Conservation (phyloP, 73 alveolate genomes). For the Paraurostyla sp. region DNA sequence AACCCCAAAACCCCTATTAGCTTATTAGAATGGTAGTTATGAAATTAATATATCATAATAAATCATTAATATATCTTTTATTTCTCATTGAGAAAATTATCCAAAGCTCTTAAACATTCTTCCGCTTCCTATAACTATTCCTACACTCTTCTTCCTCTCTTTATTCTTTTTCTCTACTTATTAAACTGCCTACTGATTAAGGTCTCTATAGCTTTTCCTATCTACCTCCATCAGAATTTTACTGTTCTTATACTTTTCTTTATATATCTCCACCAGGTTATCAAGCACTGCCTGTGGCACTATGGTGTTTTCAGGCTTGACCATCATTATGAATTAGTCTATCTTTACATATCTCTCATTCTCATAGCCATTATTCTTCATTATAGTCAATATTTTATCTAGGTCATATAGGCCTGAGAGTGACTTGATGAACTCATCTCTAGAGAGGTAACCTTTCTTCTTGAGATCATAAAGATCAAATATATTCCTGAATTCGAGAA, state of each 20-base stretch:
- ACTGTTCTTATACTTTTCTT: neutral
- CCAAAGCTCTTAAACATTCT: no score
- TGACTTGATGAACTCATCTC: neutral
- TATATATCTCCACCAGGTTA: neutral
- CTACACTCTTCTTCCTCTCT: no score
- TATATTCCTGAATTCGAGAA: neutral
- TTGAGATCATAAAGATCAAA: neutral
- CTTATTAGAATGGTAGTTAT: no score
- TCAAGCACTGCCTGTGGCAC: neutral
- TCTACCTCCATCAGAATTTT: neutral
- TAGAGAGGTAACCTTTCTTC: neutral
- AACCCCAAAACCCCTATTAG: no score
- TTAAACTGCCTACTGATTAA: no score
- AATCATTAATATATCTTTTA: no score
- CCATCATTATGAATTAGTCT: neutral
- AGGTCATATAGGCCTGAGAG: neutral
- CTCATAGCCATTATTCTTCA: neutral
- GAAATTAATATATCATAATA: no score
- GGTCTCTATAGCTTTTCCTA: no score
- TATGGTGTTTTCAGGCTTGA: neutral
- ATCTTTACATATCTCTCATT: neutral
- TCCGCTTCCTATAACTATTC: no score
- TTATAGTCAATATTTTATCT: neutral
- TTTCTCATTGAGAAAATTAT: no score
- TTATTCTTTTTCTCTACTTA: no score